Base-by-base conservation (phyloP, 2,329 filamentous ascomycete genomes). In the Arthrinium phaeospermum region DNA sequence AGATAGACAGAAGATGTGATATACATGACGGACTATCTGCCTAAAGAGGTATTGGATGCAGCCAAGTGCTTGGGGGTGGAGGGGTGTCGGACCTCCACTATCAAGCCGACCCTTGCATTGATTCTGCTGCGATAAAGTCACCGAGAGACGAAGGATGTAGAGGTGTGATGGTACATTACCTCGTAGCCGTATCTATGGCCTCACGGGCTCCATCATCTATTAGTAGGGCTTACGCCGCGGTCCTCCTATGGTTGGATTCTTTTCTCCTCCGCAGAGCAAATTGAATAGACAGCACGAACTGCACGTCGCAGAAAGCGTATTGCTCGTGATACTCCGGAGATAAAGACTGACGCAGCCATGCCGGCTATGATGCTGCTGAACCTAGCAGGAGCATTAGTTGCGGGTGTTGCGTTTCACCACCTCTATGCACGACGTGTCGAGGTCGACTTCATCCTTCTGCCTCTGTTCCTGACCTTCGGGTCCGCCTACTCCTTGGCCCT, bases 361-460 rank as follows among this genome's bases (percentile, higher is more conserved):
- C 24, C 41, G 37, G 3, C 24, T 2, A 0, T 14, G 10, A 34
- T n/a, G 13, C 19, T 14, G 1, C 13, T 70, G 34, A 19, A 4
- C 10, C 8, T 41, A 19, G 47, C 14, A 12, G 46, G 46, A 24
- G 46, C 13, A 19, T 30, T 6, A 13, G 24, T 14, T 14, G 30
- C 34, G 37, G 72, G 72, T 27, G 13, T 73, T 41, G 49, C 45
- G 34, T 73, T 73, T 44, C 72, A 73, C 47, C 72, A 73, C 51
- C 61, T 69, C 44, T 73, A 73, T n/a, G 69, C 72, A n/a, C 61
- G 72, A 8, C 64, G 69, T 6, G 72, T 73, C 10, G 72, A 73
- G 41, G 49, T 73, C 8, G 72, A 73, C n/a, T 73, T 71, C 45
- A 45, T 69, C n/a, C 16, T 71, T 7, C 34, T 45, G 24, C n/a